Evolutionary conservation across 352 stramenopile species (phyloP).

Genomic region (Pythium phragmitis): DNA sequence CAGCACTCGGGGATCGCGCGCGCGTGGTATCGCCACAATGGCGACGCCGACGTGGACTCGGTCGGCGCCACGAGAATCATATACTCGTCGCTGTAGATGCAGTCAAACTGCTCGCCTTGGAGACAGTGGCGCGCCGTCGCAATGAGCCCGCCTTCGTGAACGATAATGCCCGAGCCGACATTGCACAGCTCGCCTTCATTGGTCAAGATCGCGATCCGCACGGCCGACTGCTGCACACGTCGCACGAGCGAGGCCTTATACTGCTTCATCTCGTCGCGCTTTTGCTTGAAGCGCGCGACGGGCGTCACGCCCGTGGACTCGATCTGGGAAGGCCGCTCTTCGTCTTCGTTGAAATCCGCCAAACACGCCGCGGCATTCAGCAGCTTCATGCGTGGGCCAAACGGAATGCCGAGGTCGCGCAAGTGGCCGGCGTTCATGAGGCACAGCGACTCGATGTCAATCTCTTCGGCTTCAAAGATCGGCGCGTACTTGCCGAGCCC

Average conservation of each 20-base stretch:
- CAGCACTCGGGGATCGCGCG: slow-evolving; percentile 80
- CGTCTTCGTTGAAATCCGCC: slow-evolving; percentile 82
- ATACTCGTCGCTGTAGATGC: slow-evolving; percentile 86
- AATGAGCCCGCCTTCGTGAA: slow-evolving; percentile 78
- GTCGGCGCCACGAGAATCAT: slow-evolving; percentile 86
- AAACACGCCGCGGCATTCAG: slow-evolving; percentile 81
- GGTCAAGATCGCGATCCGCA: slow-evolving; percentile 83
- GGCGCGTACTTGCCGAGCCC: slow-evolving; percentile 83
- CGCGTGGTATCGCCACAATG: slow-evolving; percentile 85
- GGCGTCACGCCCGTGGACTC: slow-evolving; percentile 64
- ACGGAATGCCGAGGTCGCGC: slow-evolving; percentile 80
- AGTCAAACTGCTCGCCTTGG: slow-evolving; percentile 85
- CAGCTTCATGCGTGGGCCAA: slow-evolving; percentile 83
- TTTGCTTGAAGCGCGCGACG: slow-evolving; percentile 79
- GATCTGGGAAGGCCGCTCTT: slow-evolving; percentile 56
- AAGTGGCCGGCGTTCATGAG: slow-evolving; percentile 87
- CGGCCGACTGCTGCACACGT: slow-evolving; percentile 81
- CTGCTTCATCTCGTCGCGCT: slow-evolving; percentile 82
- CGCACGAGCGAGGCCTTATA: slow-evolving; percentile 83
- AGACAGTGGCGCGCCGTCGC: slow-evolving; percentile 80
- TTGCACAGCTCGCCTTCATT: slow-evolving; percentile 86
- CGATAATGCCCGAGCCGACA: slow-evolving; percentile 84
- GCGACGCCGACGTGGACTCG: slow-evolving; percentile 74
- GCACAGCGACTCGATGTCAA: slow-evolving; percentile 85
- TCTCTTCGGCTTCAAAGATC: slow-evolving; percentile 87